Evolutionary conservation across 176 grass and related monocot species (phyloP).

Genomic region (Rhipidocladum racemiflorum): DNA sequence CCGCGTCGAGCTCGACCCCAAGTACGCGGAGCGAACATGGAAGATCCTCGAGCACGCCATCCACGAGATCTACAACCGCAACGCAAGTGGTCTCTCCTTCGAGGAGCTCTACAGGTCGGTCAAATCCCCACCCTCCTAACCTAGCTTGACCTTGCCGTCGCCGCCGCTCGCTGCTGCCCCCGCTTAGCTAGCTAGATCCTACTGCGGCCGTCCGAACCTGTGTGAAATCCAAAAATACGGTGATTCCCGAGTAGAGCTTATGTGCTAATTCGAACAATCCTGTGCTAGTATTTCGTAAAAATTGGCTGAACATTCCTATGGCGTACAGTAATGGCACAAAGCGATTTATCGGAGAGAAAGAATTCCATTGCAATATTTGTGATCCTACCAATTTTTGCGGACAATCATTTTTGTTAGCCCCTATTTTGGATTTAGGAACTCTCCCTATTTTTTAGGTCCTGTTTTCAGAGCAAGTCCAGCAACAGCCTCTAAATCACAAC

Average conservation of each 20-base stretch:
- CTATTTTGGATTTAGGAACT: too few species aligned
- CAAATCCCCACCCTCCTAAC: neutral
- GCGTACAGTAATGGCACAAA: neutral
- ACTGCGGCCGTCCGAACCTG: neutral
- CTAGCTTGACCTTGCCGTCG: neutral
- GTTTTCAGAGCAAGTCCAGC: too few species aligned
- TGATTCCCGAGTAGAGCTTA: neutral
- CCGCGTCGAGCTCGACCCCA: slow-evolving; percentile 90
- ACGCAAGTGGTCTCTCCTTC: slow-evolving; percentile 93
- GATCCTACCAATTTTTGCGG: neutral
- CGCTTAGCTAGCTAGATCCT: slow-evolving; percentile 8
- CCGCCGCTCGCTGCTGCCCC: neutral
- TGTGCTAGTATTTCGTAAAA: neutral
- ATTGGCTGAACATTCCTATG: neutral
- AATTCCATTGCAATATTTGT: neutral
- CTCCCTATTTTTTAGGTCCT: too few species aligned
- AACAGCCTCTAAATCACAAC: too few species aligned
- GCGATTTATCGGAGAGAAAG: neutral
- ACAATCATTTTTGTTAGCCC: too few species aligned
- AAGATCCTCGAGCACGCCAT: slow-evolving; percentile 87
- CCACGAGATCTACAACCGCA: slow-evolving; percentile 98
- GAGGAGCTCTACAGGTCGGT: slow-evolving; percentile 84
- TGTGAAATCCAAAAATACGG: slow-evolving; percentile 6
- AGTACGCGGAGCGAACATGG: slow-evolving; percentile 95
- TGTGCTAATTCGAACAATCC: neutral